Evolutionary conservation across 257 asterid species (phyloP), one percentile per base, ranked within the genome.

Genomic region (Salvia miltiorrhiza): DNA sequence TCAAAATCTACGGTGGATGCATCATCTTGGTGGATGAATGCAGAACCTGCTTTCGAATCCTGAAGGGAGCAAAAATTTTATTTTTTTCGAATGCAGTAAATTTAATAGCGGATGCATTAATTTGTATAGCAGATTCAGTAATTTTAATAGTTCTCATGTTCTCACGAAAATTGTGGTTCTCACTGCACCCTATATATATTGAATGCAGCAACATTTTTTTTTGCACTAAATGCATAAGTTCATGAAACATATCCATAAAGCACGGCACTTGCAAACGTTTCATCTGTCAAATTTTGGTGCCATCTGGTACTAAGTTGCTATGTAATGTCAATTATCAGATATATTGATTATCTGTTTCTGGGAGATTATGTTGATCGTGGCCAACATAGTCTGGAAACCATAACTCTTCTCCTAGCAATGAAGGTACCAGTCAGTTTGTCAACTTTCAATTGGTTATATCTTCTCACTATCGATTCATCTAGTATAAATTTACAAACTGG

Each of bases 321-420:
- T 66, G 11, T 40, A 30, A 76, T 84, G 74, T 68, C 69, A 67
- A 32, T 80, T 89, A 88, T 77, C 89, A 94, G 99, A 73, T 94
- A 94, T 76, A 89, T 94, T 63, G 99, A 94, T 76, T 91, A 94
- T 81, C 96, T 94, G 77, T 94, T 93, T 86, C 76, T 93, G 89
- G 99, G 99, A 75, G 99, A 93, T 83, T 93, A 93, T 80, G 99
- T 93, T 79, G 99, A 94, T 75, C 95, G 99, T 40, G 99, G 99
- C 64, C 99, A 94, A 66, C 99, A 94, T 81, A 94, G 98, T 84
- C 78, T 94, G 93, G 99, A 94, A 72, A 89, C 92, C 28, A 94
- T 92, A 32, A 86, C 94, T 59, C 98, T 94, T 86, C 99, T 94
- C 80, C 78, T 94, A 65, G 96, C 99, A 44, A 77, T 89, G 77